Base-by-base conservation (phyloP, 2,329 filamentous ascomycete genomes). In the Aspergillus intermedius region DNA sequence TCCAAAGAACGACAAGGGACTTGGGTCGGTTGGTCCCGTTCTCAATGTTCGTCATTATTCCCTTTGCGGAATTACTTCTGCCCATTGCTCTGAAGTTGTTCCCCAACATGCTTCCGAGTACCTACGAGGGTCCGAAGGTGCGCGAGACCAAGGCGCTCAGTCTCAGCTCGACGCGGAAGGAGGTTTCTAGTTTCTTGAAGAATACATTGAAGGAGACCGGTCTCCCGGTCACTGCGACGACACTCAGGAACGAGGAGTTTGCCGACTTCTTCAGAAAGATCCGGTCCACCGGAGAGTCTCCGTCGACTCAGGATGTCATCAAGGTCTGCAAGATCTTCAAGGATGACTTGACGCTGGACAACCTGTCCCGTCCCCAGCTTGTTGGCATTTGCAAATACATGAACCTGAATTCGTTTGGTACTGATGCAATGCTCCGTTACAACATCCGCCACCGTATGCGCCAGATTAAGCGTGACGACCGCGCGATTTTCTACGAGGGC, bases 311-410 rank as follows among this genome's bases (percentile, higher is more conserved):
- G 57, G 93, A 98, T 65, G 89, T 98, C 54, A 95, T 98, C 77
- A 95, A 93, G 73, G 91, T 98, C 54, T 97, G 93, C 83, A 94
- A 96, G 78, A 87, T 95, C 56, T 98, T 98, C 82, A 94, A 93
- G 70, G 93, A 98, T 66, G 93, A 98, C 69, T 68, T 98, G 61
- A 98, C 93, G 0, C 79, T 98, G 28, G 93, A 98, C 81, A 98
- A 98, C 73, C 75, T 98, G 56, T 96, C 91, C 15, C 82, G 93
- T 54, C 93, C 93, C 13, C 93, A 98, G 72, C 77, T 98, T 45
- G 91, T 98, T 25, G 95, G 87, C 48, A 98, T 97, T 80, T 97
- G 93, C 78, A 86, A 88, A 53, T 98, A 98, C 76, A 91, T 98
- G 85, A 96, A 94, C 72, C 81, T 98, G 49, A 93, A 91, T 74